Percentiles rank a stretch among this genome's conserved stretches.
Evolutionary conservation across 2,329 filamentous ascomycete genomes (phyloP).

Genomic region (Botrytis squamosa): DNA sequence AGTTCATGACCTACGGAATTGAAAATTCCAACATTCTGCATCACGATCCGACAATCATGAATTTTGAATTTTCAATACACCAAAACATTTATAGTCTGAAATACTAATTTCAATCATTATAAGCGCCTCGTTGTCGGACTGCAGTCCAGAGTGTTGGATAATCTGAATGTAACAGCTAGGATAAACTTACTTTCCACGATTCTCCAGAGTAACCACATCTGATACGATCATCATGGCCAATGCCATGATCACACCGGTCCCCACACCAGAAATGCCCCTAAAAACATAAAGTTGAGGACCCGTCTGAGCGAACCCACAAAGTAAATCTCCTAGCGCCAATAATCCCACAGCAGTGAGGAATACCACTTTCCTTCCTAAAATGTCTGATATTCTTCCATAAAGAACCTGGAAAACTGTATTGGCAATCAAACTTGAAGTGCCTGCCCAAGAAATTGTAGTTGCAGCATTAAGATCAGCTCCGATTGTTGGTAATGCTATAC

Average conservation of each 20-base stretch:
- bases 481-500: constrained; percentile 51
- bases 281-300: constrained; percentile 60
- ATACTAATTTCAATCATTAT: background rate
- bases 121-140: background rate
- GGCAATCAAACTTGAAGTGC: constrained; percentile 53
- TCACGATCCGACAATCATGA: background rate
- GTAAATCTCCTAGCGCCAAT: constrained; percentile 55
- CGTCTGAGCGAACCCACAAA: constrained; percentile 57
- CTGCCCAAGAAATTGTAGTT: constrained; percentile 56
- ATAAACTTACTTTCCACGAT: constrained; percentile 52
- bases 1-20: background rate
- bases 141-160: background rate
- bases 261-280: constrained; percentile 59
- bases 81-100: background rate
- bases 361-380: constrained; percentile 59
- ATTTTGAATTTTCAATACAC: background rate
- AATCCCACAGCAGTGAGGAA: constrained; percentile 53
- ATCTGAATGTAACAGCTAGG: background rate
- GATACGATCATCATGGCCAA: constrained; percentile 61
- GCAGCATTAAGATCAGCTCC: constrained; percentile 45
- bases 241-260: constrained; percentile 58
- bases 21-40: background rate
- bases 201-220: constrained; percentile 57
- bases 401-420: constrained; percentile 64
- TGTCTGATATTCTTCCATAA: constrained; percentile 61